Conservation (phyloP, 306 rosid genomes). For the Gillenia trifoliata region DNA sequence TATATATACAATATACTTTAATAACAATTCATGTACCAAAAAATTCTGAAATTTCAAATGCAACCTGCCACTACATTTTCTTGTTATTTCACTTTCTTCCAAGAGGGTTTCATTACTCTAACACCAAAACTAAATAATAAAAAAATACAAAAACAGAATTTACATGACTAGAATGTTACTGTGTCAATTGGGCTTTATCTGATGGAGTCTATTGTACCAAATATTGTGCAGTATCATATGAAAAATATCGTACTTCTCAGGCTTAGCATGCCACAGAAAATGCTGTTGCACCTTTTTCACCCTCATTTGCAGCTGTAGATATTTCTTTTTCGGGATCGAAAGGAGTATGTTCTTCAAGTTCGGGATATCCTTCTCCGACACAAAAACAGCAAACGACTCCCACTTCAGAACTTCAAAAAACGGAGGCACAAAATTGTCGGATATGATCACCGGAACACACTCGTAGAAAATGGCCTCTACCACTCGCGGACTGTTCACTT, state of each 20-base stretch:
- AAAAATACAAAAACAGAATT: not conserved
- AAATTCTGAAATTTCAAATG: not conserved
- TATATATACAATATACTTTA: not conserved
- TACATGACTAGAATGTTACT: not conserved
- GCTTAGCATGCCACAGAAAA: slow-evolving; percentile 83
- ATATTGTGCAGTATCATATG: slow-evolving; percentile 88
- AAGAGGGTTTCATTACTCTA: not conserved
- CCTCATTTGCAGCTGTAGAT: slow-evolving; percentile 68
- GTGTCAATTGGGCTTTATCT: slow-evolving; percentile 19
- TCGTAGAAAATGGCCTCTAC: slow-evolving; percentile 81
- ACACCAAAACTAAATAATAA: not conserved
- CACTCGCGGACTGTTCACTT: slow-evolving; percentile 90
- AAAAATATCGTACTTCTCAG: slow-evolving; percentile 83
- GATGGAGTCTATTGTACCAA: slow-evolving; percentile 75
- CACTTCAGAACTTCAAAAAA: slow-evolving; percentile 75
- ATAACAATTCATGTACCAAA: not conserved
- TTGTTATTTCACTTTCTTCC: not conserved
- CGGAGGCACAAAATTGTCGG: slow-evolving; percentile 95
- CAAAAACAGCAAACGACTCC: slow-evolving; percentile 90
- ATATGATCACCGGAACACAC: slow-evolving; percentile 87
- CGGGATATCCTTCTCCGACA: slow-evolving; percentile 66
- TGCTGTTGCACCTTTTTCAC: slow-evolving; percentile 79
- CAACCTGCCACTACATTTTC: not conserved
- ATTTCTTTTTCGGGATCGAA: slow-evolving; percentile 65
- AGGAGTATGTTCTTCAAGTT: slow-evolving; percentile 67